A percentile compares a stretch with the other conserved stretches of the same genome.
Conservation (phyloP, 2,329 filamentous ascomycete species). For the Verticillium zaregamsianum region DNA sequence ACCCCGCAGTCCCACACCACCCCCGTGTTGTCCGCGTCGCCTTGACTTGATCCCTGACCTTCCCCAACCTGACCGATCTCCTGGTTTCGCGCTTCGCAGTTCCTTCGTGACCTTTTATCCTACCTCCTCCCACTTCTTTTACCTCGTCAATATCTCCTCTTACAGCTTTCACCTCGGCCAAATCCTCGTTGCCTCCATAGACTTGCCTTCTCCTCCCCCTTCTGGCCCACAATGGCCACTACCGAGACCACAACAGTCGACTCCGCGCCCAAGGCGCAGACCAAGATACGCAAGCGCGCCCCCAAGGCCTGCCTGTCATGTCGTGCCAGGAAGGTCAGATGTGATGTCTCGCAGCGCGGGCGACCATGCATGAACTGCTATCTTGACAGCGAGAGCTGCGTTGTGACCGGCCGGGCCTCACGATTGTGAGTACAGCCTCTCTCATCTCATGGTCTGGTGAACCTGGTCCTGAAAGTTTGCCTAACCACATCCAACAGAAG, state of each 20-base stretch:
- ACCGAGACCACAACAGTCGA: conserved; percentile 16
- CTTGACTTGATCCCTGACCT: background rate
- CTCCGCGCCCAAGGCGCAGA: conserved; percentile 23
- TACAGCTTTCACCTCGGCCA: conserved; percentile 8
- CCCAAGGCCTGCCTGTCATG: conserved; percentile 49
- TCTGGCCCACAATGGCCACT: conserved; percentile 6
- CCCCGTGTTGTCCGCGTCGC: background rate
- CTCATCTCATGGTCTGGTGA: too few relatives aligned
- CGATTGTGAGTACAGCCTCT: conserved; percentile 27
- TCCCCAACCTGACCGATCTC: background rate
- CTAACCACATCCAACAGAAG: conserved; percentile 18
- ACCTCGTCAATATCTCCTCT: conserved; percentile 2
- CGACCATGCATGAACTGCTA: conserved; percentile 49
- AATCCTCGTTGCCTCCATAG: background rate
- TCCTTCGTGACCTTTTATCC: conserved; percentile 2
- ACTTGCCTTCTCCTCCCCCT: background rate
- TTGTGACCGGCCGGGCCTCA: conserved; percentile 34
- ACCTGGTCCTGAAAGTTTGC: background rate
- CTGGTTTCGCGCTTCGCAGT: background rate
- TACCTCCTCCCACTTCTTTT: conserved; percentile 5
- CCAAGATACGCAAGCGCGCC: conserved; percentile 39
- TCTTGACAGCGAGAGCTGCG: conserved; percentile 41
- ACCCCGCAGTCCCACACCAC: conserved; percentile 14
- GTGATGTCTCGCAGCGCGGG: conserved; percentile 44
- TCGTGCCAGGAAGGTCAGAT: conserved; percentile 45